phyloP scores from a whole-genome alignment of 2,329 filamentous ascomycete species.

The Fusarium sp. region DNA sequence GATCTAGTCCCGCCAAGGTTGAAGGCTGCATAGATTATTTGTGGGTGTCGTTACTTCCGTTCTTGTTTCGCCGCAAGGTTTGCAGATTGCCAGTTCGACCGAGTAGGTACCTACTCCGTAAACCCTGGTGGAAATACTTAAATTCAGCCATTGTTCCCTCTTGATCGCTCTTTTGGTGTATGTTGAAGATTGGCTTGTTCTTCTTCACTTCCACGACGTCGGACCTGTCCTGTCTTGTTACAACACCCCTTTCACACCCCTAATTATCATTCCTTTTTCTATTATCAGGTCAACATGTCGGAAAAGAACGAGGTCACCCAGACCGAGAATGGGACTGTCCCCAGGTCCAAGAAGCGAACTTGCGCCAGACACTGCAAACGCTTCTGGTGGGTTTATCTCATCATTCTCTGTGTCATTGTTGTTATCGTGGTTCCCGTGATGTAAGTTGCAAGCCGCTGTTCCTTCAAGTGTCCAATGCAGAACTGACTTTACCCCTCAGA shows the following conservation, averaged over 20 bases:
- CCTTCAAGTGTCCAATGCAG: not conserved
- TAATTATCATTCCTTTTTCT: not conserved
- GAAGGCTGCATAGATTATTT: slow-evolving; percentile 20
- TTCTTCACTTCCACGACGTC: slow-evolving; percentile 15
- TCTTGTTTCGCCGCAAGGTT: slow-evolving; percentile 21
- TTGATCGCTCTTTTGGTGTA: not conserved
- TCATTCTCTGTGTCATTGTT: slow-evolving; percentile 60
- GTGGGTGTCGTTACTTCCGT: slow-evolving; percentile 15
- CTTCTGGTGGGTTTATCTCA: slow-evolving; percentile 71
- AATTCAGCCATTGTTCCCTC: slow-evolving; percentile 32
- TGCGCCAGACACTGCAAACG: slow-evolving; percentile 61
- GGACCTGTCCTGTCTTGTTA: slow-evolving; percentile 4
- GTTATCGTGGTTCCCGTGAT: slow-evolving; percentile 67
- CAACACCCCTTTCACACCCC: not conserved
- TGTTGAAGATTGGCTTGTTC: slow-evolving; percentile 28
- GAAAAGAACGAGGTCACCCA: slow-evolving; percentile 52
- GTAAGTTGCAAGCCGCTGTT: slow-evolving; percentile 56
- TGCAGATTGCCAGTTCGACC: slow-evolving; percentile 18
- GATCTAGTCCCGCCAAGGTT: slow-evolving; percentile 38
- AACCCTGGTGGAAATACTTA: slow-evolving; percentile 35
- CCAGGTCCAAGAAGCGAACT: slow-evolving; percentile 50
- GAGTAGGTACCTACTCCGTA: not conserved
- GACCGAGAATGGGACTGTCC: slow-evolving; percentile 47
- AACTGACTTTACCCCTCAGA: slow-evolving; percentile 48
- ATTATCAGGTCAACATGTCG: slow-evolving; percentile 46